Evolutionary conservation across 2,329 filamentous ascomycete genomes (phyloP), one percentile per base, ranked within the genome.

Genomic region (Thermothelomyces thermophilus): DNA sequence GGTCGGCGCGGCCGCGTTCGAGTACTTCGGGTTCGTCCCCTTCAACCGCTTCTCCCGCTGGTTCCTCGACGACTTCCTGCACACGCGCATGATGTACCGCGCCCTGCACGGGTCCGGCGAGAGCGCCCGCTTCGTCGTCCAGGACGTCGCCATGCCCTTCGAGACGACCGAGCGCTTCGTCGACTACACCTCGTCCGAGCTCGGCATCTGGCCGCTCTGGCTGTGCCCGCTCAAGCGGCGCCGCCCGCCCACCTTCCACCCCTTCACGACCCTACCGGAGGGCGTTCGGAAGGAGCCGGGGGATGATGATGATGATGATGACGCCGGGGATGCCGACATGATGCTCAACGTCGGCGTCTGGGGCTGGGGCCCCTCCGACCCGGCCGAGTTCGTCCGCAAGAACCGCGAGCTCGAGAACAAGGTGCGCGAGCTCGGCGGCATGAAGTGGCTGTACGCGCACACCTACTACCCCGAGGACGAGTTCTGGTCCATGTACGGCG

Each of bases 361-460:
- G 88, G 88, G 87, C 9, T 86, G 83, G 65, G 87, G 85, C 7
- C 80, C 84, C 2, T 64, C 71, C 2, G 64, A 76, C 42, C 68
- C 69, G 31, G 65, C 68, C 1, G 73, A 74, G n/a, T 90, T 90
- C 60, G 73, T 90, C 2, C 64, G 68, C 34, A 79, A 80, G 58
- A 94, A 94, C 67, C 77, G 84, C 28, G 74, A 74, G 37, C 73
- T 94, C 17, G 89, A 94, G 69, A 68, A 71, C 17, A 84, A 85
- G 62, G 77, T 90, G 3, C 71, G 72, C 41, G 74, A 80, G 56
- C 75, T 93, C 1, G 82, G 83, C 41, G 89, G 88, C 2, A 80
- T 86, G 71, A 94, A 94, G 70, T 93, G 87, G 85, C 72, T 94
- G 11, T 94, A 95, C 66, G 87, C 88, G 2, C 86, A 91, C 61